Percentiles rank a stretch among this genome's conserved stretches.
Evolutionary conservation across 148 eudicot species (phyloP).

Genomic region (Chenopodium album): DNA sequence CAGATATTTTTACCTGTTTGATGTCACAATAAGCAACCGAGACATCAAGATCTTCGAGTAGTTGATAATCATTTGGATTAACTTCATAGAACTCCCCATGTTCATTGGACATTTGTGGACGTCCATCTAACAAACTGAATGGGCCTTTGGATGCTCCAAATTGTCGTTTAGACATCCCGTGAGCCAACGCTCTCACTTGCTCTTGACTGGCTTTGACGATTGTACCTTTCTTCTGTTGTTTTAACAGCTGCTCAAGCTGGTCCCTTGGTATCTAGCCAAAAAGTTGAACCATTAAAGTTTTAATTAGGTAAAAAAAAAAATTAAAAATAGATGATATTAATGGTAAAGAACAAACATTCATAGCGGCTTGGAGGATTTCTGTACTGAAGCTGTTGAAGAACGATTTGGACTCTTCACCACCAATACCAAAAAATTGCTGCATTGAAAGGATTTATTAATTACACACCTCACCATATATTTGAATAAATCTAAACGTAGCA

Average conservation of each 20-base stretch:
- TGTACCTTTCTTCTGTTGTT: constrained; percentile 27
- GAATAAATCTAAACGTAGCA: not conserved
- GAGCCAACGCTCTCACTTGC: constrained; percentile 30
- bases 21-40: constrained; percentile 22
- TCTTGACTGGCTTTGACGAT: constrained; percentile 27
- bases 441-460: not conserved
- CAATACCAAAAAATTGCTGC: constrained; percentile 31
- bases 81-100: constrained; percentile 26
- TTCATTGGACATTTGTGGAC: constrained; percentile 20
- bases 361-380: constrained; percentile 34
- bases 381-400: constrained; percentile 30
- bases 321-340: not conserved
- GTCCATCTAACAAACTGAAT: constrained; percentile 17
- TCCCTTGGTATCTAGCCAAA: constrained; percentile 22
- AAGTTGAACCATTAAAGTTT: not conserved
- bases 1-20: constrained; percentile 14
- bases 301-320: not conserved
- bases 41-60: constrained; percentile 30
- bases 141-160: constrained; percentile 20
- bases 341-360: constrained; percentile 21
- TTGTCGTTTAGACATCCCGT: constrained; percentile 6
- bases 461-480: not conserved
- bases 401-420: constrained; percentile 18
- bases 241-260: constrained; percentile 19
- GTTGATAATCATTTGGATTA: constrained; percentile 18